Evolutionary conservation across 2,329 filamentous ascomycete genomes (phyloP).

Genomic region (Aspergillus transmontanensis): DNA sequence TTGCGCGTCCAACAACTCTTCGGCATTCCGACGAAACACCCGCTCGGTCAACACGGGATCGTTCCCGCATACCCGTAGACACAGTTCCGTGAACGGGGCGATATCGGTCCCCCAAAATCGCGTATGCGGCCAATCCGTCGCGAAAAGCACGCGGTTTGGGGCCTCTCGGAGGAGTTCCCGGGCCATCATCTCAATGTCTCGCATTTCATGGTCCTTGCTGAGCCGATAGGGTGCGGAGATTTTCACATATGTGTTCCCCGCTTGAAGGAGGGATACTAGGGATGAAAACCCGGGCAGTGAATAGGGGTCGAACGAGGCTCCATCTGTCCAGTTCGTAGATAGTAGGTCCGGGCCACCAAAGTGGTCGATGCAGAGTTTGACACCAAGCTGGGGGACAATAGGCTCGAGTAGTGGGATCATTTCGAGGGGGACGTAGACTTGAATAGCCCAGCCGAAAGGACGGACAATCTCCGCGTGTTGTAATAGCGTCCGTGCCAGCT

Average conservation of each 20-base stretch:
- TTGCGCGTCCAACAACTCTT: constrained; percentile 46
- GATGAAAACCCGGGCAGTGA: constrained; percentile 53
- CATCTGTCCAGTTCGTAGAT: constrained; percentile 14
- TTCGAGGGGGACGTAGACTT: constrained; percentile 59
- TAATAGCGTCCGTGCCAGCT: constrained; percentile 48
- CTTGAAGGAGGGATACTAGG: constrained; percentile 50
- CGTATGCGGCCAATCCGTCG: constrained; percentile 67
- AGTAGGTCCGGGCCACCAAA: constrained; percentile 55
- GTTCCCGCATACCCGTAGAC: constrained; percentile 56
- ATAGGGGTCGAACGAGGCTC: constrained; percentile 43
- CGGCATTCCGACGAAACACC: constrained; percentile 59
- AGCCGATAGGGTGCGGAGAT: constrained; percentile 62
- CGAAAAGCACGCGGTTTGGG: constrained; percentile 56
- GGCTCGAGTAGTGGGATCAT: constrained; percentile 53
- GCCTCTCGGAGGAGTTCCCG: constrained; percentile 52
- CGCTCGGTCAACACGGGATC: constrained; percentile 50
- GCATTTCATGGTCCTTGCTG: constrained; percentile 47
- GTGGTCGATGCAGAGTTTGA: constrained; percentile 63
- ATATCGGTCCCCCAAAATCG: constrained; percentile 61
- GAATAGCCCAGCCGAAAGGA: constrained; percentile 58
- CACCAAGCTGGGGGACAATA: constrained; percentile 52
- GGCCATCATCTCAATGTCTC: constrained; percentile 52
- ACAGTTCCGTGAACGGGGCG: constrained; percentile 55
- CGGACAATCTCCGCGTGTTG: constrained; percentile 55
- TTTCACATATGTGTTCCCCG: constrained; percentile 58